phyloP scores from a whole-genome alignment of 495 filamentous ascomycete species.

The Glonium stellatum region DNA sequence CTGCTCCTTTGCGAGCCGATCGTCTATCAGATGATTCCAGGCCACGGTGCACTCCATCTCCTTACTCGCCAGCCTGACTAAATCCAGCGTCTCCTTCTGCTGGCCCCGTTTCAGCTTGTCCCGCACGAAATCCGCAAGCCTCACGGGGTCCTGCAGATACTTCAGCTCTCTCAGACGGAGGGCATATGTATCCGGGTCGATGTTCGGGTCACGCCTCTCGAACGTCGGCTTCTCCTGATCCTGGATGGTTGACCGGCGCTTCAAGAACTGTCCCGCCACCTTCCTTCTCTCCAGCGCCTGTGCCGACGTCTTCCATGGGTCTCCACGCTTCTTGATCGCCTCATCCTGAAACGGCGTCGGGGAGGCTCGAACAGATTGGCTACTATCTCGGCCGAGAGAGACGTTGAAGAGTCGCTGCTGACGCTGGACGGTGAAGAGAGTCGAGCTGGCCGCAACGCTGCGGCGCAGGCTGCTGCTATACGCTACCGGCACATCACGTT shows the following conservation, averaged over 20 bases:
- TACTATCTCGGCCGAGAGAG: neutral
- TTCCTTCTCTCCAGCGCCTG: constrained; percentile 8
- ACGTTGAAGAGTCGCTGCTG: constrained; percentile 7
- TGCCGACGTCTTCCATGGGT: constrained; percentile 13
- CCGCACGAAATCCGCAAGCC: constrained; percentile 57
- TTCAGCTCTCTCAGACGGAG: constrained; percentile 45
- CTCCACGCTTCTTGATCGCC: constrained; percentile 1
- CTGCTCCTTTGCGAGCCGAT: constrained; percentile 52
- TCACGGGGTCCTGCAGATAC: constrained; percentile 58
- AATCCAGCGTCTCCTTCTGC: constrained; percentile 52
- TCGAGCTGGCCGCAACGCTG: neutral
- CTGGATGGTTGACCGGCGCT: too few relatives aligned
- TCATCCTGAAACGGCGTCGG: neutral
- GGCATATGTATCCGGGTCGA: neutral
- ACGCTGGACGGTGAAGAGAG: neutral
- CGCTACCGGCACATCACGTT: constrained; percentile 4
- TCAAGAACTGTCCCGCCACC: neutral
- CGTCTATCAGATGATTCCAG: constrained; percentile 82
- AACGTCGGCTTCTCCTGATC: too few relatives aligned
- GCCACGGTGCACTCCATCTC: constrained; percentile 56
- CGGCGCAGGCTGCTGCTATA: constrained; percentile 8
- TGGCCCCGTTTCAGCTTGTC: constrained; percentile 48
- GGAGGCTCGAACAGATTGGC: neutral
- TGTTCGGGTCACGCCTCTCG: neutral
- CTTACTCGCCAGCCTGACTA: constrained; percentile 62